Base-by-base conservation (phyloP, 2,329 filamentous ascomycete genomes). In the Alternaria ventricosa region DNA sequence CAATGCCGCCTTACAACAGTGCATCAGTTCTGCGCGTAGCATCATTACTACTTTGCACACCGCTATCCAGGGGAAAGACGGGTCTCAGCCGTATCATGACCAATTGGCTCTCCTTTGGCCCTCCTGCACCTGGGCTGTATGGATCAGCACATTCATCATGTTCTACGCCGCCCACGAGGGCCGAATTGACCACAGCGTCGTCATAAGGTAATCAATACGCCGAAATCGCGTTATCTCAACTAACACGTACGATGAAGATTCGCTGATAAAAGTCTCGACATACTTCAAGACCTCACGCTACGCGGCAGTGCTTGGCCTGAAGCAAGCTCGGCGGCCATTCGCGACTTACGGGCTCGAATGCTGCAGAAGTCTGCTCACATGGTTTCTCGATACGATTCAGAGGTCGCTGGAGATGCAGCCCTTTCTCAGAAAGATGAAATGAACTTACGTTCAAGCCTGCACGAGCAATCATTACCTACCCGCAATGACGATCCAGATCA, bases 61-160 rank as follows among this genome's bases (percentile, higher is more conserved):
- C 71, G 55, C 70, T 64, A 64, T 73, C 11, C 45, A 51, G 6
- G 6, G 20, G 11, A 23, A 51, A 22, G 8, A n/a, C 23, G 20
- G n/a, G 20, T 10, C 11, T 5, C 6, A 13, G 18, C 7, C 2
- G 22, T 6, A 6, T 23, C 4, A 11, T 41, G 10, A n/a, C 12
- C 22, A 36, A 12, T 56, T 74, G 7, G 80, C 82, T 0, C 71
- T 87, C 23, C 71, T 84, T 0, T 86, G 84, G 83, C 84, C 84
- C 3, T 84, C 84, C 0, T 85, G 85, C 43, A 86, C 84, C 0
- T 86, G 85, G 84, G 82, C 82, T 1, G 78, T 84, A 0, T 87
- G 85, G 85, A 86, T 86, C 66, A 85, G 84, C 60, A 83, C 83
- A 1, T 84, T 87, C 43, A 82, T 87, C 20, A 69, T 87, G 5